phyloP scores from a whole-genome alignment of 257 asterid genomes.

The Pogostemon cablin region DNA sequence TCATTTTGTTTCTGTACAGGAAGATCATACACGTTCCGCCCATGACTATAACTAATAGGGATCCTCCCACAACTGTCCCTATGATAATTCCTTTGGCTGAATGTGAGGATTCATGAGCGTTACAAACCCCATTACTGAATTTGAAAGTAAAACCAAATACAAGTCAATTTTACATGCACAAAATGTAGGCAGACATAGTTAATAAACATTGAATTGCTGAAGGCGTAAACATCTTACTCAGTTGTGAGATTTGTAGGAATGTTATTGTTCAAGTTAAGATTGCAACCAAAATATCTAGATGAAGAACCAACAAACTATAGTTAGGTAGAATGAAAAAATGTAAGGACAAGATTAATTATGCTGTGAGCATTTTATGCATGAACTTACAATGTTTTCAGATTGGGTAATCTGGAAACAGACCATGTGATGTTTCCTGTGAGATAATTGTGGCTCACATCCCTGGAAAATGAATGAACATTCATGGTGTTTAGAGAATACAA shows the following conservation, averaged over 20 bases:
- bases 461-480: slow-evolving; percentile 29
- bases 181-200: neutral
- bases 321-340: slow-evolving; percentile 12
- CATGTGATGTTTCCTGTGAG: slow-evolving; percentile 54
- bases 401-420: slow-evolving; percentile 40
- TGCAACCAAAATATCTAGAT: slow-evolving; percentile 63
- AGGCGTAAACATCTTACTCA: slow-evolving; percentile 54
- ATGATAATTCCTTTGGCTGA: slow-evolving; percentile 42
- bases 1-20: slow-evolving; percentile 44
- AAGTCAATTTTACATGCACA: slow-evolving; percentile 28
- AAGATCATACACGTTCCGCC: slow-evolving; percentile 44
- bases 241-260: slow-evolving; percentile 48
- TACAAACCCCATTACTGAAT: slow-evolving; percentile 53
- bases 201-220: neutral
- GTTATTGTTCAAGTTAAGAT: slow-evolving; percentile 40
- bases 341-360: neutral
- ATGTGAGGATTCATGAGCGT: slow-evolving; percentile 39
- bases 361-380: neutral
- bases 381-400: slow-evolving; percentile 58
- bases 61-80: slow-evolving; percentile 54
- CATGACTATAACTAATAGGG: slow-evolving; percentile 42
- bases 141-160: slow-evolving; percentile 14
- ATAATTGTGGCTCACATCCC: slow-evolving; percentile 71
- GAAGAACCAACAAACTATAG: slow-evolving; percentile 8
- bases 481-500: neutral